phyloP scores from a whole-genome alignment of 192 early-diverging fungal species.

The Backusella liffmaniae region DNA sequence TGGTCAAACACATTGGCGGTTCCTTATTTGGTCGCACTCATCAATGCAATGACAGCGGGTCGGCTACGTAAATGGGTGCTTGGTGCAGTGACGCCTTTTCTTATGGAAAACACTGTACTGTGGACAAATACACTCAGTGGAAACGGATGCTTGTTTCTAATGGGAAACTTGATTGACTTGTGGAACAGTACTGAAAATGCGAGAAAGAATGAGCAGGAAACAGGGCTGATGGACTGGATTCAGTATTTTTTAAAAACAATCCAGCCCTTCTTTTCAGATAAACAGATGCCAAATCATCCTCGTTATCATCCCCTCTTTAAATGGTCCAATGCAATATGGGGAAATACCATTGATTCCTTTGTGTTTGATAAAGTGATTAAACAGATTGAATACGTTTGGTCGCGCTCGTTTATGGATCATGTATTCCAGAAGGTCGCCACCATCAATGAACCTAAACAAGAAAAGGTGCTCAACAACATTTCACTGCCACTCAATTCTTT shows the following conservation, averaged over 20 bases:
- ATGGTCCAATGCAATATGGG: conserved; percentile 24
- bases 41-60: not conserved
- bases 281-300: conserved; percentile 3
- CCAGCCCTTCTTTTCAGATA: conserved; percentile 8
- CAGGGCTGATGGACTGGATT: not conserved
- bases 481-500: not conserved
- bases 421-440: conserved; percentile 7
- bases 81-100: not conserved
- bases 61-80: conserved; percentile 3
- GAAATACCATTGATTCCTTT: not conserved
- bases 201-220: not conserved
- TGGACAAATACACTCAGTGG: conserved; percentile 9
- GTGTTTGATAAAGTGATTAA: conserved; percentile 23
- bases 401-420: conserved; percentile 25
- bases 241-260: not conserved
- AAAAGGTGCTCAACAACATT: not conserved
- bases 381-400: conserved; percentile 35
- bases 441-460: not conserved
- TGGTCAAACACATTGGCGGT: not conserved
- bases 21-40: conserved; percentile 3
- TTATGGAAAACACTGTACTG: not conserved
- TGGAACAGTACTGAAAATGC: not conserved
- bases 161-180: conserved; percentile 28
- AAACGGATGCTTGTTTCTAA: conserved; percentile 31
- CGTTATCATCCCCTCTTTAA: conserved; percentile 35